Conservation (phyloP, 2,329 filamentous ascomycete genomes). For the Aspergillus neoniger region DNA sequence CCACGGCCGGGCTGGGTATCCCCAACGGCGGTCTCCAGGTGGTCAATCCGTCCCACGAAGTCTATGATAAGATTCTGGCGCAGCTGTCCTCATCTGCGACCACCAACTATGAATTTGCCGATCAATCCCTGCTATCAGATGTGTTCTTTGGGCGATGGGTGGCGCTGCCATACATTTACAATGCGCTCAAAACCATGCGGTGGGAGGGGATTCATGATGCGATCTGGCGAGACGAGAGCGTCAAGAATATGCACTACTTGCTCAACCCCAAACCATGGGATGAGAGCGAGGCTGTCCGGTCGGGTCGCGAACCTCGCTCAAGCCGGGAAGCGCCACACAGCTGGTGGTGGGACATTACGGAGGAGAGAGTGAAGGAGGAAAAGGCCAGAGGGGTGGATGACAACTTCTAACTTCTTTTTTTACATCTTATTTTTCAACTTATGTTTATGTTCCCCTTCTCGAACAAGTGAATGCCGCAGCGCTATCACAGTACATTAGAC, state of each 20-base stretch:
- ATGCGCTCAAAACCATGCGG: constrained; percentile 60
- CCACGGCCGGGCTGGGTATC: constrained; percentile 56
- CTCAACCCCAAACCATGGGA: constrained; percentile 66
- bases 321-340: constrained; percentile 52
- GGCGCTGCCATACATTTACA: constrained; percentile 62
- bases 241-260: constrained; percentile 66
- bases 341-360: constrained; percentile 61
- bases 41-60: constrained; percentile 57
- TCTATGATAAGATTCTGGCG: constrained; percentile 55
- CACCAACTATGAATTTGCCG: constrained; percentile 59
- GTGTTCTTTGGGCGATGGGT: constrained; percentile 59
- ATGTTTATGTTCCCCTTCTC: no score
- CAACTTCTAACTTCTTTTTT: background rate
- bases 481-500: background rate
- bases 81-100: constrained; percentile 50
- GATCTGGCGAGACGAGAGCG: constrained; percentile 62
- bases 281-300: constrained; percentile 36
- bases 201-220: constrained; percentile 56
- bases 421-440: background rate
- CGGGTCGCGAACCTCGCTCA: constrained; percentile 20
- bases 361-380: constrained; percentile 52
- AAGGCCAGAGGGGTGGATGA: constrained; percentile 25
- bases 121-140: constrained; percentile 58
- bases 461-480: background rate
- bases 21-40: constrained; percentile 64